Base-by-base conservation (phyloP, 1,139 yeast genomes). In the Scheffersomyces titani region DNA sequence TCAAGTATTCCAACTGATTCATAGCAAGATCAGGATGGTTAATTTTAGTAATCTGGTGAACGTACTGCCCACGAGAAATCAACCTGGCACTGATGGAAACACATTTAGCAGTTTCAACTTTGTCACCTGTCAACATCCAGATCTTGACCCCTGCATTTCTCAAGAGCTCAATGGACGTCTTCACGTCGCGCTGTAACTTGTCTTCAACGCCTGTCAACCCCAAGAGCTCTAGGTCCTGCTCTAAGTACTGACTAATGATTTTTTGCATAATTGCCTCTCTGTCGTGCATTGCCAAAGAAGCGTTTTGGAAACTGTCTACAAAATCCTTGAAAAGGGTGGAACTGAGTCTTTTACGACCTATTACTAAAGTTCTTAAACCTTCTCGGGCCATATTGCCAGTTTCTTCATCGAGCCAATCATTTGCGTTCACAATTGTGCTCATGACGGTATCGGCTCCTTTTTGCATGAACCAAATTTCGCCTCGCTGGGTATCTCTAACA, bases 61-160 rank as follows among this genome's bases (percentile, higher is more conserved):
- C 92, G 66, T 88, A 90, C 71, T 94, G 99, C 5, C 99, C 98
- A 60, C 98, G 84, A 3, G 97, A 83, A 51, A 96, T 94, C 56
- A 96, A 83, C 67, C 93, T 88, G 22, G 98, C 96, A 70, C 97
- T 90, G 19, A 96, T 90, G 22, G 98, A 92, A 46, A 96, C 98
- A 81, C 99, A 94, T 60, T 92, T 85, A 0, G 99, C 99, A 0
- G 99, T 96, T 73, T 96, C 99, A 7, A 94, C 98, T 71, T 96
- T 96, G 70, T 96, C 99, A 62, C 99, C 99, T 0, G 99, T 96
- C 53, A 96, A 78, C 99, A 96, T 96, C 99, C 99, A 96, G 54
- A 96, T 94, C 67, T 92, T 92, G 57, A 96, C 87, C 1, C 99
- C 99, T 0, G 99, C 99, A 74, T 96, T 94, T 64, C 99, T 82